Evolutionary conservation across 2,329 filamentous ascomycete genomes (phyloP), one percentile per base, ranked within the genome.

Genomic region (Ascocoryne sarcoides): DNA sequence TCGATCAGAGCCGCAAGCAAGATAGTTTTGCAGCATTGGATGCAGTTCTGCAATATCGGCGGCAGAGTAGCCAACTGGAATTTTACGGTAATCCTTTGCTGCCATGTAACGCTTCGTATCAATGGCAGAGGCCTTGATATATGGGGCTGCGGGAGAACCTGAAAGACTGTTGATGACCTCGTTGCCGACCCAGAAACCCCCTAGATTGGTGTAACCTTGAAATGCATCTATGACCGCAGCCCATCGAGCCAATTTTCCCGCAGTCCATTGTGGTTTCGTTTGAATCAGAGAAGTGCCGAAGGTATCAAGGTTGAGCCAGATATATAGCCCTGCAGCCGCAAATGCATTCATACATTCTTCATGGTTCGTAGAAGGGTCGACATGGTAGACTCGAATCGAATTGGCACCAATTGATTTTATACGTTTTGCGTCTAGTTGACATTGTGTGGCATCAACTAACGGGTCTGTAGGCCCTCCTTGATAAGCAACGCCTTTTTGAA

Each of bases 121-220:
- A 46, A 82, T 76, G 33, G 79, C 75, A 19, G 86, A 84, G 36
- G 86, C 82, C 62, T 93, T 88, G 65, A 93, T 78, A 59, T 81
- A 94, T 2, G 87, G 85, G 7, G 86, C 86, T 21, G 82, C 82
- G 18, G 64, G 57, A 29, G 74, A 77, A 10, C 32, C 32, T 12
- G 32, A 16, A 35, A 19, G 7, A 35, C 5, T 20, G 32, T 35
- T 35, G 32, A 94, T 78, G 44, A 92, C 82, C 61, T 95, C 88
- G 57, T 95, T 95, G 49, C 87, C 89, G 44, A 95, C 73, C 54
- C 93, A 90, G 61, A 92, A 84, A 33, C 84, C 87, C 9, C 87
- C 76, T 1, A 84, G 72, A 60, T 94, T 94, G 62, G 88, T 75
- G 59, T 82, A 94, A 36, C 71, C 34, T 31, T 51, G 51, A 37